A percentile compares a stretch with the other conserved stretches of the same genome.
Conservation (phyloP, 2,329 filamentous ascomycete species). For the Graphiopsis chlorocephala region DNA sequence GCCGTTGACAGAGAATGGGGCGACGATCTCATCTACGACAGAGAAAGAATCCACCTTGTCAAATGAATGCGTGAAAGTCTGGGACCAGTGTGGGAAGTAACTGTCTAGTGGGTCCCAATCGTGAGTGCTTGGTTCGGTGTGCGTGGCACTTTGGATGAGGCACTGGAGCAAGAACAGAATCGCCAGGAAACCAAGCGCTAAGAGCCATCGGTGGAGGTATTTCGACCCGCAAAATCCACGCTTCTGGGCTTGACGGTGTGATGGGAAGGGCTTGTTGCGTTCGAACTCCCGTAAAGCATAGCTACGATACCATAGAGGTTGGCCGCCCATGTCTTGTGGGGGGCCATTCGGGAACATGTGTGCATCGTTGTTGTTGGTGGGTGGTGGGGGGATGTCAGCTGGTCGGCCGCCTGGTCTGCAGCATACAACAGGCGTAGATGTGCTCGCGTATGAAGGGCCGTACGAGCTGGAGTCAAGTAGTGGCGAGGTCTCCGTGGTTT, state of each 20-base stretch:
- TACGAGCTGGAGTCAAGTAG: neutral
- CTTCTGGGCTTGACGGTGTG: neutral
- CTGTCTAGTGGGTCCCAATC: neutral
- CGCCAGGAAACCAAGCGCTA: neutral
- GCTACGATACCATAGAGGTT: neutral
- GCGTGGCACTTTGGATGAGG: neutral
- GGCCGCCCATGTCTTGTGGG: neutral
- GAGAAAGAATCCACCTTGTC: slow-evolving; percentile 21
- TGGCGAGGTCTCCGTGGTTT: neutral
- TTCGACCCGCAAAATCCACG: neutral
- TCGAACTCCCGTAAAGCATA: neutral
- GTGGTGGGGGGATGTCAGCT: neutral
- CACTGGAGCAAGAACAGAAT: neutral
- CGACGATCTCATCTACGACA: slow-evolving; percentile 28
- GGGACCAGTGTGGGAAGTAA: neutral
- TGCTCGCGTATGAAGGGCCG: neutral
- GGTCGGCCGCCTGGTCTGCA: slow-evolving; percentile 6
- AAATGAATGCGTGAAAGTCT: neutral
- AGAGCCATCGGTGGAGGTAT: neutral
- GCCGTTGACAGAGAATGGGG: slow-evolving; percentile 32
- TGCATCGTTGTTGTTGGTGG: neutral
- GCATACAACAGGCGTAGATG: neutral
- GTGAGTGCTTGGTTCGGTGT: neutral
- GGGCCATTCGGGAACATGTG: neutral
- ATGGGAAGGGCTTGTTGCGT: neutral